Conservation (phyloP, 495 filamentous ascomycete genomes). For the Patellaria atrata region DNA sequence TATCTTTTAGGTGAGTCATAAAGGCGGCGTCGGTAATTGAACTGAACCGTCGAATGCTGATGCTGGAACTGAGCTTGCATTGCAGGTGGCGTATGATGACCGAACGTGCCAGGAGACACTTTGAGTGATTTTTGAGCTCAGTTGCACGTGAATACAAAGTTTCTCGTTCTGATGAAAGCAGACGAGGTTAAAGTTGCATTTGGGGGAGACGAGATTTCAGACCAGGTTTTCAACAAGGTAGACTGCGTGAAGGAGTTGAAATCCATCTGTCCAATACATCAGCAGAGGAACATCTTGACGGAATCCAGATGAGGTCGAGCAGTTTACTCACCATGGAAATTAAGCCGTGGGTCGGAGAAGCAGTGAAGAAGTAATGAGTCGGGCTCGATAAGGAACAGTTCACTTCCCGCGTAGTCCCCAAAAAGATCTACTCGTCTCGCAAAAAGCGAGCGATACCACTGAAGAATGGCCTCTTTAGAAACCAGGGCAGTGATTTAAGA, state of each 20-base stretch:
- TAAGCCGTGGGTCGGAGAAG: conserved; percentile 42
- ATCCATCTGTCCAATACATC: conserved; percentile 32
- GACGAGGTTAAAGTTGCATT: conserved; percentile 53
- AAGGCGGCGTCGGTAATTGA: conserved; percentile 35
- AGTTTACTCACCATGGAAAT: conserved; percentile 44
- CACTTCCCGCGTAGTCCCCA: conserved; percentile 60
- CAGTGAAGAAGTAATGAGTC: conserved; percentile 53
- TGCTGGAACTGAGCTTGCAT: conserved; percentile 20
- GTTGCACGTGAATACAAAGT: conserved; percentile 27
- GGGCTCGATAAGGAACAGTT: conserved; percentile 58
- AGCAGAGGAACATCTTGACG: conserved; percentile 2
- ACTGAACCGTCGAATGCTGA: conserved; percentile 34
- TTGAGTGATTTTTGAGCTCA: conserved; percentile 22
- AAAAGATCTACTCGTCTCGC: conserved; percentile 40
- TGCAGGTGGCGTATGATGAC: conserved; percentile 49
- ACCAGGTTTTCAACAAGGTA: conserved; percentile 54
- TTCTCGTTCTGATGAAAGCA: conserved; percentile 45
- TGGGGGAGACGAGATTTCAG: conserved; percentile 39
- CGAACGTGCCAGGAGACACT: conserved; percentile 46
- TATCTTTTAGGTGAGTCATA: conserved; percentile 33
- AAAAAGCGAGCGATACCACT: conserved; percentile 20
- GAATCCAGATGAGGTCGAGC: not conserved
- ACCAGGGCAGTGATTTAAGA: too few relatives aligned
- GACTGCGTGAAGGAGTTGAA: conserved; percentile 57
- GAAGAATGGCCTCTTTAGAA: conserved; percentile 7